Base-by-base conservation (phyloP, 1,139 yeast genomes). In the Saccharomycopsis hybrid region DNA sequence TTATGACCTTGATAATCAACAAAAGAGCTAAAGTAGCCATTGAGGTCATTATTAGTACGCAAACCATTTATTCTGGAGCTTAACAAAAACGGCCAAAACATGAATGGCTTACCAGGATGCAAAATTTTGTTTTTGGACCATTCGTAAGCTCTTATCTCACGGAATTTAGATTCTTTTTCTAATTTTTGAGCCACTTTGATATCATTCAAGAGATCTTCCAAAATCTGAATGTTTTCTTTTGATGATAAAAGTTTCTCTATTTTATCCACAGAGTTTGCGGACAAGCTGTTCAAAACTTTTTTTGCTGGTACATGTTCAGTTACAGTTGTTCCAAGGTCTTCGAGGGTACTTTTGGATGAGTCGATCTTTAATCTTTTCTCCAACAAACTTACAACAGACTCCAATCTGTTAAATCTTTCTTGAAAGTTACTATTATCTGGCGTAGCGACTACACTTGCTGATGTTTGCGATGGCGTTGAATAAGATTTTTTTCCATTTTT, bases 81-180 rank as follows among this genome's bases (percentile, higher is more conserved):
- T 8, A 36, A 9, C 13, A 36, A 33, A 31, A 46, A 46, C 8
- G 45, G 46, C n/a, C n/a, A n/a, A 18, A 47, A 36, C 31, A 41
- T 27, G 11, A 41, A 31, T 25, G 44, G 31, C 13, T 32, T 31
- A 18, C 43, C 46, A 4, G 55, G 55, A 32, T 50, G 47, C 11
- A 50, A 30, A 13, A 52, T 48, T 30, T 47, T 46, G 43, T 52
- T 45, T 30, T 43, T 31, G 13, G 55, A 49, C 55, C 55, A 52
- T 36, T 52, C 51, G 39, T 52, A 52, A 27, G 55, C 53, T n/a
- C 45, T 47, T 1, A 41, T 35, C 29, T 52, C 45, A 7, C 51
- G 33, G 24, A 44, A 47, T 18, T 43, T 43, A 8, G 49, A 29
- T 18, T 47, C 51, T 36, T 48, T 45, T 13, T 44, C 46, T 7